Conservation (phyloP, 2,329 filamentous ascomycete genomes). For the Malbranchea cinnamomea region DNA sequence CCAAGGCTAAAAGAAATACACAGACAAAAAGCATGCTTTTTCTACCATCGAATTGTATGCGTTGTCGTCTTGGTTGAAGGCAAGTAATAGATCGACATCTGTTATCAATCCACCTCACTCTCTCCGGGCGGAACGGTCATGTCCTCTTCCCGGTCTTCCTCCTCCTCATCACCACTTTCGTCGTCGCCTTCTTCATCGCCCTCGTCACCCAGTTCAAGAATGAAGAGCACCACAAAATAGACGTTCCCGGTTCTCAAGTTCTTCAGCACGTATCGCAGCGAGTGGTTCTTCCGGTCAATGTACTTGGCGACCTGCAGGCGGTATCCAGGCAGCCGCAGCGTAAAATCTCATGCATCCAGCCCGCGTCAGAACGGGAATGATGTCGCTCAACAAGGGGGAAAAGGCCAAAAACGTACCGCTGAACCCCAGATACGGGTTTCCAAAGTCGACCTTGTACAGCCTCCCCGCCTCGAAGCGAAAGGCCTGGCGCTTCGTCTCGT, state of each 20-base stretch:
- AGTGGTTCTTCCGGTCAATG: slow-evolving; percentile 56
- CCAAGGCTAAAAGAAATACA: not conserved
- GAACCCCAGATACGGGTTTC: slow-evolving; percentile 86
- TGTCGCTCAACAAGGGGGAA: not conserved
- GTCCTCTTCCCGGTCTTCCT: slow-evolving; percentile 3
- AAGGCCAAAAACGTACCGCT: slow-evolving; percentile 35
- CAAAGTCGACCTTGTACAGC: slow-evolving; percentile 58
- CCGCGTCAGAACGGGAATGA: not conserved
- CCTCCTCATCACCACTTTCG: slow-evolving; percentile 7
- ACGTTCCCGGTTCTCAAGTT: slow-evolving; percentile 58
- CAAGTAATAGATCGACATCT: not conserved
- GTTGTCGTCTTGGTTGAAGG: too few relatives aligned
- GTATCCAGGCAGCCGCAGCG: slow-evolving; percentile 24
- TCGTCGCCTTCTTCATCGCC: slow-evolving; percentile 12
- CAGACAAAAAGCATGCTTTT: not conserved
- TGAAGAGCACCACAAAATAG: slow-evolving; percentile 71
- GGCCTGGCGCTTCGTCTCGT: slow-evolving; percentile 36
- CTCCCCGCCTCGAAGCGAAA: slow-evolving; percentile 50
- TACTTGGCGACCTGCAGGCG: slow-evolving; percentile 22
- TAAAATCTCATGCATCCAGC: slow-evolving; percentile 18
- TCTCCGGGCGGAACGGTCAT: slow-evolving; percentile 8
- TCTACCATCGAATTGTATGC: too few relatives aligned
- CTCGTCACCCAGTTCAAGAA: slow-evolving; percentile 40
- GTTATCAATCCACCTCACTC: slow-evolving; percentile 13
- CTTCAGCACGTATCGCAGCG: slow-evolving; percentile 82